Base-by-base conservation (phyloP, 1,284 basidiomycete species). In the Fomes fomentarius region DNA sequence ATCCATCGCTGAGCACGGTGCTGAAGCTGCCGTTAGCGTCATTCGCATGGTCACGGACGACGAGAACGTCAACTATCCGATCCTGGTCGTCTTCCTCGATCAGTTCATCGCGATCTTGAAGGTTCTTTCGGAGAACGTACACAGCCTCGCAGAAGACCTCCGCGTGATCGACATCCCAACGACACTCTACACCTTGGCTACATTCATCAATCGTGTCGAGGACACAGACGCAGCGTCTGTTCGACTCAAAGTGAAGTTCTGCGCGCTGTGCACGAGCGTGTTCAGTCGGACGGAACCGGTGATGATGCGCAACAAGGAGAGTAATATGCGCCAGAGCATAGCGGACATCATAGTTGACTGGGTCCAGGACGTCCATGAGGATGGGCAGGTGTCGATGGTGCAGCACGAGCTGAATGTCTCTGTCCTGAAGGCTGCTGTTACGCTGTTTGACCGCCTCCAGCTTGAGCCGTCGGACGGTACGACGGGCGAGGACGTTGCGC, bases 81-180 rank as follows among this genome's bases (percentile, higher is more conserved):
- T 78, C 5, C 82, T 85, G 50, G 74, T 83, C 1, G 69, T 87
- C 22, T 89, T 93, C 68, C 77, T 91, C 30, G 93, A 94, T 47
- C 92, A 91, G 88, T 83, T 89, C 58, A 84, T 92, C 47, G 79
- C 83, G 0, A 84, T 94, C 28, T 73, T 94, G 41, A 90, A 89
- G 62, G 76, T 91, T 7, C 78, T 92, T 40, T 79, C 92, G 21
- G 93, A 94, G 54, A 89, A 89, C 54, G 77, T 82, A n/a, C 79
- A 83, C 50, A 76, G 81, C 25, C 48, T 63, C 30, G 82, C 85
- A 37, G 85, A 89, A 47, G 77, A 74, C 21, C 62, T 84, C 25
- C 76, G 86, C 57, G 83, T 78, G 52, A 80, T 91, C 38, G 92
- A 94, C 64, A 77, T 94, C 26, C 85, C 84, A 39, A 78, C 83